A percentile compares a stretch with the other conserved stretches of the same genome.
Evolutionary conservation across 352 stramenopile genomes (phyloP).

Genomic region (Bremia lactucae): DNA sequence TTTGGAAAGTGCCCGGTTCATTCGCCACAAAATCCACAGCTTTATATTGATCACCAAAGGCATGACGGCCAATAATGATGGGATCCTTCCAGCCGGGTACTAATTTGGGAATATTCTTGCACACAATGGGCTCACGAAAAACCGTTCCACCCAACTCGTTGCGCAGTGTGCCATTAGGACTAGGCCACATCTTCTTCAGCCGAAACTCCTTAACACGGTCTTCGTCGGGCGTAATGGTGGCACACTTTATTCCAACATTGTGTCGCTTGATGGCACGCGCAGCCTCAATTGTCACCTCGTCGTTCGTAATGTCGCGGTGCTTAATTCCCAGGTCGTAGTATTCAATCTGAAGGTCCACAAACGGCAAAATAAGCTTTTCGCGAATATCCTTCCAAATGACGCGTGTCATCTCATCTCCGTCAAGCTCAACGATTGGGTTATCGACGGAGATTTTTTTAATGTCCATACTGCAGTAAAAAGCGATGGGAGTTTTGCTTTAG

Average conservation of each 20-base stretch:
- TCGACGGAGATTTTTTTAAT: constrained; percentile 64
- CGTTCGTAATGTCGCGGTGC: constrained; percentile 74
- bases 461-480: constrained; percentile 6
- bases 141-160: constrained; percentile 82
- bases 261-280: constrained; percentile 66
- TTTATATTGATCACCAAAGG: constrained; percentile 86
- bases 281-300: constrained; percentile 72
- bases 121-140: constrained; percentile 84
- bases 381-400: constrained; percentile 63
- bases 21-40: constrained; percentile 70
- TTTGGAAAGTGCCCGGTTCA: constrained; percentile 62
- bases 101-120: constrained; percentile 76
- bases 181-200: constrained; percentile 81
- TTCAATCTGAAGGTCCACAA: constrained; percentile 78
- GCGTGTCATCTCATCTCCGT: constrained; percentile 85
- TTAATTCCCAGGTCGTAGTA: constrained; percentile 79
- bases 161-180: constrained; percentile 79
- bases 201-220: constrained; percentile 71
- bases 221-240: constrained; percentile 85
- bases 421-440: constrained; percentile 80
- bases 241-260: constrained; percentile 85
- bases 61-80: constrained; percentile 81
- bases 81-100: constrained; percentile 82
- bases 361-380: constrained; percentile 70
- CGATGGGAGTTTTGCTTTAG: not conserved